A percentile compares a stretch with the other conserved stretches of the same genome.
Evolutionary conservation across 2,329 filamentous ascomycete genomes (phyloP).

Genomic region (Macrophomina tecta): DNA sequence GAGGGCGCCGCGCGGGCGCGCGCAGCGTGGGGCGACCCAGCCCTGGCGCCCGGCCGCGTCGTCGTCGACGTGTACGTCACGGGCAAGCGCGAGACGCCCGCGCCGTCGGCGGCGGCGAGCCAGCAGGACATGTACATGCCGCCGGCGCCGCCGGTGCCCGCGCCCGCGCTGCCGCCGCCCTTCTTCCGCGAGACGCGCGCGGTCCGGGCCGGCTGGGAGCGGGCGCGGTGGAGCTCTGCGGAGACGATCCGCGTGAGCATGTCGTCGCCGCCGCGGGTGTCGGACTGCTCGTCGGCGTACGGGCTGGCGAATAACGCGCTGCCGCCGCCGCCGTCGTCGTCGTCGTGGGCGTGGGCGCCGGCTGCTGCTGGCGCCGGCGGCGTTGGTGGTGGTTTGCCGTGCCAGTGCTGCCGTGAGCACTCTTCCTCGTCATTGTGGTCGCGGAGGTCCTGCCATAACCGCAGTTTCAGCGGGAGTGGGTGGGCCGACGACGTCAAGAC

Average conservation of each 20-base stretch:
- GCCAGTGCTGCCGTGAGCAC: neutral
- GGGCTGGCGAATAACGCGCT: neutral
- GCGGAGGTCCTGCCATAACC: neutral
- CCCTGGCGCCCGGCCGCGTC: conserved; percentile 7
- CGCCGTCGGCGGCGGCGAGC: neutral
- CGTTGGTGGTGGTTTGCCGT: neutral
- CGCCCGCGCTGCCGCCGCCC: neutral
- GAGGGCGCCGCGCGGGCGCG: conserved; percentile 9
- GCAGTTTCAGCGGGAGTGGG: neutral
- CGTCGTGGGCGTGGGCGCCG: neutral
- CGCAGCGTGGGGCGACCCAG: neutral
- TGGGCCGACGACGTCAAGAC: too few species aligned
- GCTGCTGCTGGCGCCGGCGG: neutral
- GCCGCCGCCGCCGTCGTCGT: neutral
- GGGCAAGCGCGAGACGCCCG: neutral
- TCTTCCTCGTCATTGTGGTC: neutral
- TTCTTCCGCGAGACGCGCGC: neutral
- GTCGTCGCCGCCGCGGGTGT: neutral
- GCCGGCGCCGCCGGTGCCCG: neutral
- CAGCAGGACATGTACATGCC: neutral
- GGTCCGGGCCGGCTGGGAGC: neutral
- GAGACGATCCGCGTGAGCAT: conserved; percentile 6
- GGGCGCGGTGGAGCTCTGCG: neutral
- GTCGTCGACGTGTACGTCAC: conserved; percentile 31
- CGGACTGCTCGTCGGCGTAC: conserved; percentile 16